phyloP scores from a whole-genome alignment of 176 grass and related monocot species.

The Carex myosuroides region DNA sequence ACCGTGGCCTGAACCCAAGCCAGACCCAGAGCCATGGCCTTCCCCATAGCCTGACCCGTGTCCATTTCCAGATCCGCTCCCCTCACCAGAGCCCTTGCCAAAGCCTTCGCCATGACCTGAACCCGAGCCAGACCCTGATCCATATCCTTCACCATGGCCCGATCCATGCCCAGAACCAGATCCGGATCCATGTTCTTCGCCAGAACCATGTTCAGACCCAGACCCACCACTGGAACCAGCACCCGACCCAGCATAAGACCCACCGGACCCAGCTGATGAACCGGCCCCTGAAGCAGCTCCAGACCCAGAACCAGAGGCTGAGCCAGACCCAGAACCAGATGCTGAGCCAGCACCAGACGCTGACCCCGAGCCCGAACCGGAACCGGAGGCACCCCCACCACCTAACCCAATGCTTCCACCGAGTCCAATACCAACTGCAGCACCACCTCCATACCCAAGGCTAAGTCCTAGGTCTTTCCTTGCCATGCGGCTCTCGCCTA shows the following conservation, averaged over 20 bases:
- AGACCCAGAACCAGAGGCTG: constrained; percentile 13
- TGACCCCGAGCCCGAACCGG: neutral
- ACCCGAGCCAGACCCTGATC: constrained; percentile 16
- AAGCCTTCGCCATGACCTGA: constrained; percentile 37
- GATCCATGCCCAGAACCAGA: constrained; percentile 8
- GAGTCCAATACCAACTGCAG: constrained; percentile 35
- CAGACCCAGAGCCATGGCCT: too few relatives aligned
- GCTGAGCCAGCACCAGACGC: constrained; percentile 22
- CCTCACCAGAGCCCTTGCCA: constrained; percentile 33
- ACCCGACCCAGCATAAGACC: constrained; percentile 1
- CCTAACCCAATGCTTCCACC: constrained; percentile 30
- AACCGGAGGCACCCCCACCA: neutral
- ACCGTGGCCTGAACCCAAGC: too few relatives aligned
- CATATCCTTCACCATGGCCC: constrained; percentile 6
- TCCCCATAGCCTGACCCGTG: neutral
- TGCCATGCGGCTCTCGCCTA: constrained; percentile 28
- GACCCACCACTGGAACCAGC: neutral
- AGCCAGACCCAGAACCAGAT: neutral
- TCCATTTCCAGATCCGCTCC: neutral
- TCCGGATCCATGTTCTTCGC: neutral
- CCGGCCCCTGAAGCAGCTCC: neutral
- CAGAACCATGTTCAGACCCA: neutral
- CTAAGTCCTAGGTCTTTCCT: constrained; percentile 56
- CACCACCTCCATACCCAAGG: constrained; percentile 30
- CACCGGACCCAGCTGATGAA: constrained; percentile 14